Conservation (phyloP, 2,329 filamentous ascomycete genomes). For the Aspergillus quadrilineatus region DNA sequence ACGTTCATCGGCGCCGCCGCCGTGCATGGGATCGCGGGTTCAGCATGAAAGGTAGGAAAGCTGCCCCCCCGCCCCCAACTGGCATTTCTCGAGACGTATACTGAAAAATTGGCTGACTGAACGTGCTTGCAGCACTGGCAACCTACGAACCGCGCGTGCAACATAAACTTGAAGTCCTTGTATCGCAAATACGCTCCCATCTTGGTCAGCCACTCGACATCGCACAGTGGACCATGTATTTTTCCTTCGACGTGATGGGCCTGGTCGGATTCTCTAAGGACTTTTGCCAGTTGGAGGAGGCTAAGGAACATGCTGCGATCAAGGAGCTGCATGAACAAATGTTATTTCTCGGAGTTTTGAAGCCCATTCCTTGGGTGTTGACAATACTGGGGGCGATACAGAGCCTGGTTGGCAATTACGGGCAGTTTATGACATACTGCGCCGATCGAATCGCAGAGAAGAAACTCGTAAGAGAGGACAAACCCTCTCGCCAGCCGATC, state of each 20-base stretch:
- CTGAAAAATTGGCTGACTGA: not conserved
- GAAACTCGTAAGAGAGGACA: not conserved
- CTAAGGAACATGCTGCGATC: slow-evolving; percentile 18
- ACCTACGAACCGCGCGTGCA: not conserved
- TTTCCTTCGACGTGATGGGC: slow-evolving; percentile 45
- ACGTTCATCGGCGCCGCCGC: slow-evolving; percentile 14
- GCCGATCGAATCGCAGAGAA: slow-evolving; percentile 1
- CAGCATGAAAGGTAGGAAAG: slow-evolving; percentile 12
- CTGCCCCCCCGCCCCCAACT: too few species aligned
- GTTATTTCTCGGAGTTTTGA: slow-evolving; percentile 1
- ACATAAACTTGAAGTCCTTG: not conserved
- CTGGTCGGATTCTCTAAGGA: slow-evolving; percentile 41
- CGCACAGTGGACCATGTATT: slow-evolving; percentile 36
- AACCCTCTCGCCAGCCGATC: not conserved
- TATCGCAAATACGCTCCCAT: not conserved
- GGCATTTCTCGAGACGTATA: too few species aligned
- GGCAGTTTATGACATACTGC: slow-evolving; percentile 6
- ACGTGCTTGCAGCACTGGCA: not conserved
- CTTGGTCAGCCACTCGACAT: slow-evolving; percentile 21
- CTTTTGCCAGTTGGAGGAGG: slow-evolving; percentile 36
- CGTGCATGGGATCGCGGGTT: slow-evolving; percentile 15
- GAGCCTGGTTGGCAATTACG: not conserved
- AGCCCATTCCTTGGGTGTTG: slow-evolving; percentile 1
- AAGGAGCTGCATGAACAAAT: slow-evolving; percentile 12
- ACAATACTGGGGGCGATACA: not conserved